Percentiles rank a stretch among this genome's conserved stretches.
Conservation (phyloP, 2,329 filamentous ascomycete genomes). For the Arthrobotrys sphaeroides region DNA sequence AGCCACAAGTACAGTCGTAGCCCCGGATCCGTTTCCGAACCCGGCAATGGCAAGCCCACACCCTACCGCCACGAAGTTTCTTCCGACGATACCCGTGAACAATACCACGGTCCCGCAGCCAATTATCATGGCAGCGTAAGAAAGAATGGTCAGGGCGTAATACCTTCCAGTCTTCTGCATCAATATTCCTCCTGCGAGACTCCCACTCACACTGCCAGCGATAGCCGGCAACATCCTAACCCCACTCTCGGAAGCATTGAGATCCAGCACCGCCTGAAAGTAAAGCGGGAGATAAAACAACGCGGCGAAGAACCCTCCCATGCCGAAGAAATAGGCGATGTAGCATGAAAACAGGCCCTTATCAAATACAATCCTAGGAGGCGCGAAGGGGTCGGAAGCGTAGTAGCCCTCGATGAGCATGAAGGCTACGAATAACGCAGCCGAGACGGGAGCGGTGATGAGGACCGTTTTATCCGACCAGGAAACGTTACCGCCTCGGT, state of each 20-base stretch:
- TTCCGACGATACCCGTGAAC: constrained; percentile 58
- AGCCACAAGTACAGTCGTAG: constrained; percentile 76
- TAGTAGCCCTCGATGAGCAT: constrained; percentile 74
- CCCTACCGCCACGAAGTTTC: constrained; percentile 62
- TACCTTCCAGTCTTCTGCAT: constrained; percentile 77
- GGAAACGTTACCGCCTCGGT: constrained; percentile 76
- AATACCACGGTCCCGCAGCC: constrained; percentile 69
- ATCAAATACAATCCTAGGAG: constrained; percentile 76
- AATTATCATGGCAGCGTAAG: constrained; percentile 67
- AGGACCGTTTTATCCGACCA: constrained; percentile 72
- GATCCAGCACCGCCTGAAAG: constrained; percentile 76
- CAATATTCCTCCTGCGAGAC: constrained; percentile 71
- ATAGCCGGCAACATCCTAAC: constrained; percentile 74
- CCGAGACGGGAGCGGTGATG: constrained; percentile 67
- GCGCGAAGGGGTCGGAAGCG: constrained; percentile 77
- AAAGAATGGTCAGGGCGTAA: constrained; percentile 72
- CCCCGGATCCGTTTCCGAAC: constrained; percentile 69
- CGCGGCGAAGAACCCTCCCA: constrained; percentile 69
- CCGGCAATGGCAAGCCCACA: constrained; percentile 68
- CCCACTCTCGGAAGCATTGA: constrained; percentile 72
- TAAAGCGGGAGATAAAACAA: constrained; percentile 81
- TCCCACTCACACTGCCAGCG: constrained; percentile 70
- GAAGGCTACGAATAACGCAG: constrained; percentile 73
- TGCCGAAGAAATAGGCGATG: constrained; percentile 76
- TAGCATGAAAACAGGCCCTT: constrained; percentile 74